Percentiles rank a stretch among this genome's conserved stretches.
Conservation (phyloP, 2,329 filamentous ascomycete species). For the Karstenula rhodostoma region DNA sequence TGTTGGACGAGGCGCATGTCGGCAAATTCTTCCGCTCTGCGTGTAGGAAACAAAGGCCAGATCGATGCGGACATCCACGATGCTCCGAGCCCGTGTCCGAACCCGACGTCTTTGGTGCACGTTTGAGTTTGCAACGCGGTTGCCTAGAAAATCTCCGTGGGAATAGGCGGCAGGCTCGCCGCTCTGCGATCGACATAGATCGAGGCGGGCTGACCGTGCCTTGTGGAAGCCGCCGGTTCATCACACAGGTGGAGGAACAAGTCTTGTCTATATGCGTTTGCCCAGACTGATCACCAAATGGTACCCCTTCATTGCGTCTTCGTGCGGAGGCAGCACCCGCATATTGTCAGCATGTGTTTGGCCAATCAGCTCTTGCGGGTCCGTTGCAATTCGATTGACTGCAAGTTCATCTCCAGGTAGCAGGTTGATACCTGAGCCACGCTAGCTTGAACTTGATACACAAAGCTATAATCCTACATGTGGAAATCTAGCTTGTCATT, state of each 20-base stretch:
- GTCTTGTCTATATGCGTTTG: not conserved
- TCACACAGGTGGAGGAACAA: not conserved
- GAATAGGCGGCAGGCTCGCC: not conserved
- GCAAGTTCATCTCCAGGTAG: not conserved
- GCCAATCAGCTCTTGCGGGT: not conserved
- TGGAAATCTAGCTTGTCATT: not conserved
- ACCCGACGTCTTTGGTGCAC: too few species aligned
- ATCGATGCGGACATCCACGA: too few species aligned
- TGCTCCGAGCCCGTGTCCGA: too few species aligned
- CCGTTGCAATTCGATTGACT: not conserved
- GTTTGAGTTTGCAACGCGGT: not conserved
- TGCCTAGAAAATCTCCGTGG: not conserved
- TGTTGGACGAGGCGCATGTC: too few species aligned
- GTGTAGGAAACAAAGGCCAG: too few species aligned
- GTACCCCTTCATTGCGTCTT: not conserved
- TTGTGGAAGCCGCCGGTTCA: not conserved
- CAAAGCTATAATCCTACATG: not conserved
- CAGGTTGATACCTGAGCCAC: not conserved
- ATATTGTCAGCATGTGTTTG: not conserved
- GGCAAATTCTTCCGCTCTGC: too few species aligned
- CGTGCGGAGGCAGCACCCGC: not conserved
- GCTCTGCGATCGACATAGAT: not conserved
- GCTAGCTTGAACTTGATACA: not conserved
- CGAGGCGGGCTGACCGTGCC: not conserved
- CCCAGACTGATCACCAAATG: not conserved